Evolutionary conservation across 208 protist species (phyloP).

Genomic region (Leishmania amazonensis): DNA sequence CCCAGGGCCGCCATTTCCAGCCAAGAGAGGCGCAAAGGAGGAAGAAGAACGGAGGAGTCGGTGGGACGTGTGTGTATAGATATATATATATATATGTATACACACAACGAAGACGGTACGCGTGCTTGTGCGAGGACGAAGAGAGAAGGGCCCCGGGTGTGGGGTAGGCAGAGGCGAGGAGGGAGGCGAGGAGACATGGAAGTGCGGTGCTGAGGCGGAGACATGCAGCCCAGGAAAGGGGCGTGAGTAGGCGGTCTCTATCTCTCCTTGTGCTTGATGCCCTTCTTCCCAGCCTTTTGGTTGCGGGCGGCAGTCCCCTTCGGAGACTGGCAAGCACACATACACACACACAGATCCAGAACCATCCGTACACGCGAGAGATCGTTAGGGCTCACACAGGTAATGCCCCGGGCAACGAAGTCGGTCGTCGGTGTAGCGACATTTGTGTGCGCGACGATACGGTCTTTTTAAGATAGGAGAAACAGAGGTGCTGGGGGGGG

Average conservation of each 20-base stretch:
- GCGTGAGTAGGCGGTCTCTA: neutral
- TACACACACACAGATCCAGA: neutral
- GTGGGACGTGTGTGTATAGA: neutral
- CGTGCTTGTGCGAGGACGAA: neutral
- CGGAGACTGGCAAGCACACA: neutral
- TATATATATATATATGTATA: neutral
- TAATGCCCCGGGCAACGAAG: neutral
- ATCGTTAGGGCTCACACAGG: neutral
- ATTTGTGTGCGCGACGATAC: neutral
- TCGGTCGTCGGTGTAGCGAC: too few species aligned
- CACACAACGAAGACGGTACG: neutral
- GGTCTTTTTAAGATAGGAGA: neutral
- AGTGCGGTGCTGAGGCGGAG: neutral
- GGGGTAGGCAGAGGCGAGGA: neutral
- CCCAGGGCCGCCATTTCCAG: conserved; percentile 36
- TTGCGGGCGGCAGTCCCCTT: neutral
- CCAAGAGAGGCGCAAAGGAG: neutral
- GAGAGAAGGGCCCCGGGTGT: neutral
- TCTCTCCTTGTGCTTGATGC: neutral
- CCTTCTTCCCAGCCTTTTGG: neutral
- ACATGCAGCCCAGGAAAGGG: neutral
- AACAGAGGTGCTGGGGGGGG: too few species aligned
- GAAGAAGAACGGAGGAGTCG: neutral
- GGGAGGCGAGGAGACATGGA: neutral
- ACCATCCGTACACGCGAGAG: neutral